phyloP scores from a whole-genome alignment of 2,329 filamentous ascomycete genomes.

The Cadophora luteo-olivacea region DNA sequence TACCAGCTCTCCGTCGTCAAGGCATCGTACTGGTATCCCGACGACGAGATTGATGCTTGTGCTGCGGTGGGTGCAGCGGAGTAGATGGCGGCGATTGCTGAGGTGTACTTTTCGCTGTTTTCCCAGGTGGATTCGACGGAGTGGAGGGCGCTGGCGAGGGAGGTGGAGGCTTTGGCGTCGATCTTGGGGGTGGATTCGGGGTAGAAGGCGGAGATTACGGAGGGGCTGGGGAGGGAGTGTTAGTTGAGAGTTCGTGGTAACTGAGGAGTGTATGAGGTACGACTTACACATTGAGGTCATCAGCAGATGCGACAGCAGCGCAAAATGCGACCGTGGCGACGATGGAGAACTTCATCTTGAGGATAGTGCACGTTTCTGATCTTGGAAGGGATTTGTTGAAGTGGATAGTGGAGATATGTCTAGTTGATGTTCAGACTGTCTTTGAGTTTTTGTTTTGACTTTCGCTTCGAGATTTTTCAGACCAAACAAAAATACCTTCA shows the following conservation, averaged over 20 bases:
- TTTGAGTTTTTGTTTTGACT: not conserved
- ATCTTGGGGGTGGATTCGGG: slow-evolving; percentile 29
- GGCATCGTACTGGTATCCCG: slow-evolving; percentile 25
- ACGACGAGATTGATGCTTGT: slow-evolving; percentile 24
- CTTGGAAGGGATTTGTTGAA: not conserved
- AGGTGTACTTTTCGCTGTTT: slow-evolving; percentile 30
- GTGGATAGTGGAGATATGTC: not conserved
- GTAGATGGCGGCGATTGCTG: slow-evolving; percentile 32
- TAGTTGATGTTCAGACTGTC: not conserved
- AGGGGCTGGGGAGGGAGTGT: slow-evolving; percentile 24
- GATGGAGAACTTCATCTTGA: slow-evolving; percentile 29
- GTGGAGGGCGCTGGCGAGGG: slow-evolving; percentile 32
- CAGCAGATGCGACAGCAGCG: slow-evolving; percentile 21
- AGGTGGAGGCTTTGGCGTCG: slow-evolving; percentile 32
- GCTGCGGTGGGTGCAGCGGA: slow-evolving; percentile 32
- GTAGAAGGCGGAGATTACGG: slow-evolving; percentile 35
- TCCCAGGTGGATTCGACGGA: slow-evolving; percentile 31
- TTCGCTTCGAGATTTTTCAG: not conserved
- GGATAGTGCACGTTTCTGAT: not conserved
- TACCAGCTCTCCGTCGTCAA: slow-evolving; percentile 35
- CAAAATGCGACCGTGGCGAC: slow-evolving; percentile 23
- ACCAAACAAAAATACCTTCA: not conserved
- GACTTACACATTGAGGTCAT: slow-evolving; percentile 35
- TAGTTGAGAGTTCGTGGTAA: not conserved
- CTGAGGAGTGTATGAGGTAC: too few relatives aligned